These are phyloP conservation scores for Maudiozyma serrabonitensis DNA, from an alignment of 805 yeast genomes.

Conservation along the genomic window DNA sequence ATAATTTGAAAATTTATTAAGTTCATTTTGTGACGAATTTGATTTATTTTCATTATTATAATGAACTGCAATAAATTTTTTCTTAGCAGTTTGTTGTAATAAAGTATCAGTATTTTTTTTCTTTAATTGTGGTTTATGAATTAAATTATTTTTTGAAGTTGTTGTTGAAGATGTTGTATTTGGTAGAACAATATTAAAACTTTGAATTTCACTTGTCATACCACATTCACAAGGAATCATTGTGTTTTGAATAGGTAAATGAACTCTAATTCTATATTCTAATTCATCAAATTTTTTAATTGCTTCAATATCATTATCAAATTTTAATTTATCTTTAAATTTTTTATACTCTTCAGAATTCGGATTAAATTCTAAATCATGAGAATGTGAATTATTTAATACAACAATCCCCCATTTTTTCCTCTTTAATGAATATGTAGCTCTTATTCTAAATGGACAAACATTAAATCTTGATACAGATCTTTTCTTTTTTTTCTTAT, in stretches of 20 bases:
- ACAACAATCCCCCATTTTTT: constrained; percentile 52
- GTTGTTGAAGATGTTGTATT: constrained; percentile 1
- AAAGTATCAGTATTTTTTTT: constrained; percentile 9
- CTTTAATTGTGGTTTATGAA: constrained; percentile 10
- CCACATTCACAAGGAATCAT: constrained; percentile 32
- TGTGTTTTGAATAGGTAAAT: constrained; percentile 25
- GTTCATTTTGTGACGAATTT: too few relatives aligned
- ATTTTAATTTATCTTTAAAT: constrained; percentile 24
- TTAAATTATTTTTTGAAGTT: background rate
- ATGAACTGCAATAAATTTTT: constrained; percentile 9
- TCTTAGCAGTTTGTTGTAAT: constrained; percentile 12
- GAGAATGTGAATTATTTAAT: constrained; percentile 52
- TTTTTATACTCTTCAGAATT: constrained; percentile 29
- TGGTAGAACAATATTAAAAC: constrained; percentile 28
- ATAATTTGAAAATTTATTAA: too few relatives aligned
- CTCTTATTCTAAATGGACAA: constrained; percentile 60
- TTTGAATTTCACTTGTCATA: constrained; percentile 28
- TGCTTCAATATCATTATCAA: constrained; percentile 24
- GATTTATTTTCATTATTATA: background rate
- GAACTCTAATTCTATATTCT: constrained; percentile 26
- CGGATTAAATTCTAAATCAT: constrained; percentile 32
- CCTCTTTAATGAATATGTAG: constrained; percentile 45
- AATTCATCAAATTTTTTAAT: constrained; percentile 29
- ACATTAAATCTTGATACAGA: constrained; percentile 26
- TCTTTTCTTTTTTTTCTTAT: constrained; percentile 18